Evolutionary conservation across 2,329 filamentous ascomycete genomes (phyloP), one percentile per base, ranked within the genome.

Genomic region (Phyllosticta capitalensis): DNA sequence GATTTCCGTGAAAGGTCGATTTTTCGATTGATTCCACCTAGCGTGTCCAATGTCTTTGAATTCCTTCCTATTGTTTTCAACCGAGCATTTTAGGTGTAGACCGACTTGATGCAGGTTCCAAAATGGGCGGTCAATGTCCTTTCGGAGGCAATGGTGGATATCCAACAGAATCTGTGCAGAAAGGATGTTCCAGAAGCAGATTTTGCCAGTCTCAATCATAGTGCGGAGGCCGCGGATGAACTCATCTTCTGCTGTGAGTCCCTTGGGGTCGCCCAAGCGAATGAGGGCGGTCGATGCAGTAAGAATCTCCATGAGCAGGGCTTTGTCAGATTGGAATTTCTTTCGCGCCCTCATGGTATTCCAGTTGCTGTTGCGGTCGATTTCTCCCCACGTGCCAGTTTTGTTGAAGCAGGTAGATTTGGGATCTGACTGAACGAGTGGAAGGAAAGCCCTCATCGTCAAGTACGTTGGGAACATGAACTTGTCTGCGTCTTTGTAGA

Each of bases 81-180:
- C n/a, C n/a, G n/a, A n/a, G n/a, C n/a, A n/a, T n/a, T n/a, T n/a
- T n/a, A n/a, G n/a, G n/a, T n/a, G n/a, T n/a, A n/a, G n/a, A n/a
- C n/a, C n/a, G n/a, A n/a, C n/a, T n/a, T n/a, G n/a, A n/a, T n/a
- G n/a, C n/a, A n/a, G n/a, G n/a, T n/a, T n/a, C n/a, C n/a, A n/a
- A n/a, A n/a, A n/a, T n/a, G n/a, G n/a, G n/a, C n/a, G n/a, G n/a
- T n/a, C n/a, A n/a, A n/a, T n/a, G n/a, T n/a, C n/a, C n/a, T n/a
- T n/a, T n/a, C 50, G 0, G 38, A 51, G 9, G 24, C 61, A 62
- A 60, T 72, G 67, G 61, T 73, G 69, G 30, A 71, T 67, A 55
- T 74, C 70, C 6, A 75, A 67, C 17, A 70, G 65, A 22, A 72
- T 62, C 51, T 71, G 68, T 9, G 65, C 55, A 5, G 67, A 69